A percentile compares a stretch with the other conserved stretches of the same genome.
Evolutionary conservation across 2,329 filamentous ascomycete species (phyloP).

Genomic region (Talaromyces sp.): DNA sequence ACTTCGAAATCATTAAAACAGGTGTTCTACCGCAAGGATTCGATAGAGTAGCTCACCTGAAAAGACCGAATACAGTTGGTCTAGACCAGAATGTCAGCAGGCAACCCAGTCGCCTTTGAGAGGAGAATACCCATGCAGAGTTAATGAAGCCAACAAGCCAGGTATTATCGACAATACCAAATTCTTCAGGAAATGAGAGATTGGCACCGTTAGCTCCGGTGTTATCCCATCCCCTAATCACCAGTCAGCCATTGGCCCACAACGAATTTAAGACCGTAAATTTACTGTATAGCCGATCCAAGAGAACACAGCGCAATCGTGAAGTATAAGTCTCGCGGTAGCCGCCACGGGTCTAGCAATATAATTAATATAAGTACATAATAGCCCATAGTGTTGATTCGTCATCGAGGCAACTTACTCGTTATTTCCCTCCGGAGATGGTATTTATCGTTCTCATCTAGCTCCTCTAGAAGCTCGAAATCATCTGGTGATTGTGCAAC

Average conservation of each 20-base stretch:
- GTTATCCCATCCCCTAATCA: slow-evolving; percentile 36
- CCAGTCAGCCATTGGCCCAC: background rate
- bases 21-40: background rate
- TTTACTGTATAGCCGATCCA: slow-evolving; percentile 37
- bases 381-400: background rate
- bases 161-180: slow-evolving; percentile 40
- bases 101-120: background rate
- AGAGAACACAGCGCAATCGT: slow-evolving; percentile 37
- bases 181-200: slow-evolving; percentile 35
- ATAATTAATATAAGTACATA: background rate
- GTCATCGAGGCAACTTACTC: slow-evolving; percentile 35
- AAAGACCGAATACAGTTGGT: slow-evolving; percentile 14
- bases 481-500: slow-evolving; percentile 48
- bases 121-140: slow-evolving; percentile 27
- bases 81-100: background rate
- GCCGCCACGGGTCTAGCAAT: slow-evolving; percentile 14
- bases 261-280: background rate
- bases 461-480: slow-evolving; percentile 45
- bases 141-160: slow-evolving; percentile 67
- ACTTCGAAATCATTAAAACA: slow-evolving; percentile 23
- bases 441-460: slow-evolving; percentile 41
- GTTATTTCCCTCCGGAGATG: slow-evolving; percentile 41
- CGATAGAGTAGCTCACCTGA: slow-evolving; percentile 13
- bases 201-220: slow-evolving; percentile 44
- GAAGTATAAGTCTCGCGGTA: slow-evolving; percentile 14